A percentile compares a stretch with the other conserved stretches of the same genome.
These are phyloP conservation scores for Mitragyna speciosa DNA, from an alignment of 257 asterid species.

Conservation along the genomic window DNA sequence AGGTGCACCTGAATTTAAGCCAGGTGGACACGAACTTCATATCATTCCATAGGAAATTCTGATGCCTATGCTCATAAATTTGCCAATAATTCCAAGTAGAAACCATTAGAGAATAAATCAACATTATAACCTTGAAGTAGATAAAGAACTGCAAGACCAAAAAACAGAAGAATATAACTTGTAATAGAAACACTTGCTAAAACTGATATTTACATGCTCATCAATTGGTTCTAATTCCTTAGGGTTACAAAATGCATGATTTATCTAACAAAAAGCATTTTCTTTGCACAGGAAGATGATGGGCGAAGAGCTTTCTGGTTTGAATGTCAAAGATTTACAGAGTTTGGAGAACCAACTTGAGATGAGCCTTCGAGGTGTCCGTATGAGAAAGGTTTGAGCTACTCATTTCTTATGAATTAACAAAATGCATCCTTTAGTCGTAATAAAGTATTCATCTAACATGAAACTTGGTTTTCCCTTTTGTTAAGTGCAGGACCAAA, in stretches of 20 bases:
- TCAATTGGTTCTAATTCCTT: neutral
- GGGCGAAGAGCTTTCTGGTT: constrained; percentile 72
- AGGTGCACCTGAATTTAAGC: neutral
- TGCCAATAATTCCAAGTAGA: neutral
- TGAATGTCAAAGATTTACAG: constrained; percentile 56
- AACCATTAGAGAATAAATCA: neutral
- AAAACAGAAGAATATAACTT: neutral
- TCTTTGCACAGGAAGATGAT: constrained; percentile 52
- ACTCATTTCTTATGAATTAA: constrained; percentile 11
- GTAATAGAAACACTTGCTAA: neutral
- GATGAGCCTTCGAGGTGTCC: constrained; percentile 58
- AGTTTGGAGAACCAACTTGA: constrained; percentile 70
- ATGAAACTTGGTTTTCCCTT: neutral
- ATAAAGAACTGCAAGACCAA: neutral
- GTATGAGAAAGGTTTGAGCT: constrained; percentile 58
- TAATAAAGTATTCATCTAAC: constrained; percentile 2
- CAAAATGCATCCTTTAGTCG: neutral
- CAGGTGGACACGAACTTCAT: neutral
- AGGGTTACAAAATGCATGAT: neutral
- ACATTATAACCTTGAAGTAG: neutral
- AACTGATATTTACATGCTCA: neutral
- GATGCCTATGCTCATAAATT: neutral
- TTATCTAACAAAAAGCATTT: constrained; percentile 10
- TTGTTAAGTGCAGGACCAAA: constrained; percentile 52
- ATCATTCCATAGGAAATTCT: neutral